Base-by-base conservation (phyloP, 1,284 basidiomycete species). In the Ustanciosporium gigantosporum region DNA sequence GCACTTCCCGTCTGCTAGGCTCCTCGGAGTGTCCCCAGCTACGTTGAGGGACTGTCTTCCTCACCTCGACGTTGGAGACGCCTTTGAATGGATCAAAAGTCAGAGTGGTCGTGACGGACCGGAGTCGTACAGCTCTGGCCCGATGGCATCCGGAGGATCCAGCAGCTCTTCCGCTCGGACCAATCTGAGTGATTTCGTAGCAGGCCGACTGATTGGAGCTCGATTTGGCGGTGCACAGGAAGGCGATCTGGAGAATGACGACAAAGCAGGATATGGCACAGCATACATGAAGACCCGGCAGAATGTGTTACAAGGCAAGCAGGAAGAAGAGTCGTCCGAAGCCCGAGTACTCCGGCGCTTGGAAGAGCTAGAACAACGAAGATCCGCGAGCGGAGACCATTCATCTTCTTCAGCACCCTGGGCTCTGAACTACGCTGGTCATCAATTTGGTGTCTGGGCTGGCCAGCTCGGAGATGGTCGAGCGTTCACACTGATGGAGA, bases 381-480 rank as follows among this genome's bases (percentile, higher is more conserved):
- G 52, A 25, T 27, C 32, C 6, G 19, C 41, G 21, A 32, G 9
- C 3, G 16, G 46, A 25, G 46, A 46, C 31, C 16, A 31, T 4
- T n/a, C n/a, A n/a, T 7, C 41, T 23, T 52, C 55, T 25, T 67
- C 70, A 34, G 70, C 57, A 0, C 72, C 72, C 0, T 76, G 72
- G 70, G 52, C 72, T n/a, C 48, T 74, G 20, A 66, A 66, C 35
- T 76, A 70, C 42, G 69, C 70, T 13, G 76, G 79, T 1, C 74
- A 79, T 31, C 93, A 97, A 76, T 97, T 97, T 71, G 94, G 92
- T 1, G 79, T 76, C 4, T 97, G 89, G 88, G 94, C 94, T 2
- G 91, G 92, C n/a, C 94, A 97, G 78, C 83, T 98, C 3, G 94
- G 94, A 8, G 94, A 98, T 73, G 94, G 94, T 1, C 84, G 94